Conservation (phyloP, 2,329 filamentous ascomycete genomes). For the Sarocladiaceae sp. region DNA sequence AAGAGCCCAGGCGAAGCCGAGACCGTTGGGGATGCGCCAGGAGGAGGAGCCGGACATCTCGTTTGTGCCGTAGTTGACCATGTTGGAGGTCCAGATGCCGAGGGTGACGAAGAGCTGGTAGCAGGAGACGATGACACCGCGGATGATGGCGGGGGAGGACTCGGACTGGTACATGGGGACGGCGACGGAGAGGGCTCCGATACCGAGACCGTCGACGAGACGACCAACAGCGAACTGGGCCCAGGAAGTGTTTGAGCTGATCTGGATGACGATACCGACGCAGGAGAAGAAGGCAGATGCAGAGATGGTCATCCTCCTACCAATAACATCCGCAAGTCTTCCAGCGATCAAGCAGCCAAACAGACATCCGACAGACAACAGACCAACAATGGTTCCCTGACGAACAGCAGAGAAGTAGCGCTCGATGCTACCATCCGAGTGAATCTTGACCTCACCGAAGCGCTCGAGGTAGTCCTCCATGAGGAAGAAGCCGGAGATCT, state of each 20-base stretch:
- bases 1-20: constrained; percentile 50
- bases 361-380: constrained; percentile 55
- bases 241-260: constrained; percentile 50
- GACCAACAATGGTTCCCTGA: constrained; percentile 57
- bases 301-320: constrained; percentile 57
- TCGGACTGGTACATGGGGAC: constrained; percentile 66
- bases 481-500: constrained; percentile 55
- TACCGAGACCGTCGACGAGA: constrained; percentile 59
- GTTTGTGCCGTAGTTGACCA: constrained; percentile 57
- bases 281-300: constrained; percentile 56
- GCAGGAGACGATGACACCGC: constrained; percentile 55
- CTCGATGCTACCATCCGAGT: too few relatives aligned
- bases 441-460: constrained; percentile 39
- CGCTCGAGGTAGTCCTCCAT: constrained; percentile 51
- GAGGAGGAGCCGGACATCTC: constrained; percentile 36
- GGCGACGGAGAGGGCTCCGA: constrained; percentile 57
- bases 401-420: constrained; percentile 50
- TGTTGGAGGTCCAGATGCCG: constrained; percentile 54
- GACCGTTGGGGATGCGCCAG: constrained; percentile 57
- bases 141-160: constrained; percentile 56
- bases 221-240: constrained; percentile 60
- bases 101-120: constrained; percentile 67
- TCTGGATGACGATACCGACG: constrained; percentile 57
- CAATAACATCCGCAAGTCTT: constrained; percentile 54
- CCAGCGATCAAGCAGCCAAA: constrained; percentile 53